phyloP scores from a whole-genome alignment of 208 protist genomes.

The Trypanosoma caninum region DNA sequence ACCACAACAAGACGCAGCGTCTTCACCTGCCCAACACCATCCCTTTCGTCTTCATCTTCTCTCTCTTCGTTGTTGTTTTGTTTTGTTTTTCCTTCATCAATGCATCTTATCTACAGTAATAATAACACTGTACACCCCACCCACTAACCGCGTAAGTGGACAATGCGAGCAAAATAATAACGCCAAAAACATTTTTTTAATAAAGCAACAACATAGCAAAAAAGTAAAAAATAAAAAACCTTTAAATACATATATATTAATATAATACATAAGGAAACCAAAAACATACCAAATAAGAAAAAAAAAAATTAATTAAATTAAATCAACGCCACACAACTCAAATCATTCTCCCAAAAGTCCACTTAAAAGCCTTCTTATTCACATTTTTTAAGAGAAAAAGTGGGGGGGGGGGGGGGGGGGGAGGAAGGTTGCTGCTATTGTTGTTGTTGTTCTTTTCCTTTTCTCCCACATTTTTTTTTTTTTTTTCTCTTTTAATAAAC shows the following conservation, averaged over 20 bases:
- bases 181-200: neutral
- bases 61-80: neutral
- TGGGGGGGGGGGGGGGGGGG: too few species aligned
- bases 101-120: neutral
- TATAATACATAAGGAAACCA: neutral
- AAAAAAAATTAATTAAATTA: neutral
- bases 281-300: neutral
- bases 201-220: neutral
- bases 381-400: too few species aligned
- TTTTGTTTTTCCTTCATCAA: neutral
- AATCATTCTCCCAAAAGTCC: neutral
- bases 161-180: too few species aligned
- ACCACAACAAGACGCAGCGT: too few species aligned
- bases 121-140: neutral
- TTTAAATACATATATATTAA: constrained; percentile 4
- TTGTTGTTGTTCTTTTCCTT: neutral
- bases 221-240: neutral
- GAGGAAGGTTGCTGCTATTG: too few species aligned
- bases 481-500: too few species aligned
- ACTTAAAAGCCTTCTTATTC: neutral
- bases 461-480: neutral
- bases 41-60: neutral
- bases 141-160: too few species aligned
- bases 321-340: neutral
- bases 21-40: neutral